phyloP scores from a whole-genome alignment of 2,329 filamentous ascomycete species.

The Diaporthe helianthi region DNA sequence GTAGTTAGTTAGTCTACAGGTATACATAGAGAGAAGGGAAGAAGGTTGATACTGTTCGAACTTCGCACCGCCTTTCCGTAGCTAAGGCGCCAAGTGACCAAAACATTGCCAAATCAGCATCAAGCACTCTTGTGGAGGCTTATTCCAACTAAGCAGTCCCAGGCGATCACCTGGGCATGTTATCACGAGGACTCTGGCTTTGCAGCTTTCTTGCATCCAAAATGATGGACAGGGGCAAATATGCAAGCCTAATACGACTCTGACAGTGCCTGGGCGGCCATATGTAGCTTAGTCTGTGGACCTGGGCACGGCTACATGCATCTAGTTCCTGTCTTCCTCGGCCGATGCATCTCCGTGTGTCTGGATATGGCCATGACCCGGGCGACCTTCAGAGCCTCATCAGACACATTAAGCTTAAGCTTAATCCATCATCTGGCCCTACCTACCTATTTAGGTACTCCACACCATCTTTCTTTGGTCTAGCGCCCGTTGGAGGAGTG shows the following conservation, averaged over 20 bases:
- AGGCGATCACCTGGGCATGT: slow-evolving; percentile 1
- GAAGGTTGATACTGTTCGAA: neutral
- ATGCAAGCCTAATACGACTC: slow-evolving; percentile 13
- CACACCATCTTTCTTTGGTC: neutral
- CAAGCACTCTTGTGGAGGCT: slow-evolving; percentile 25
- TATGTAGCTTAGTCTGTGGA: neutral
- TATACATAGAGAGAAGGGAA: neutral
- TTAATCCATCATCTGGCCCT: slow-evolving; percentile 1
- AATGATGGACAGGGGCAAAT: slow-evolving; percentile 17
- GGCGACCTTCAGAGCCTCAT: slow-evolving; percentile 14
- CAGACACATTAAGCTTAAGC: slow-evolving; percentile 11
- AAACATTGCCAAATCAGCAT: neutral
- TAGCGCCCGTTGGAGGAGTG: slow-evolving; percentile 10
- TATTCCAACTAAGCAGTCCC: neutral
- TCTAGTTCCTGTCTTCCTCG: slow-evolving; percentile 15
- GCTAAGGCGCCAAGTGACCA: slow-evolving; percentile 9
- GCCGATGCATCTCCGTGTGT: slow-evolving; percentile 13
- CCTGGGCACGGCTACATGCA: slow-evolving; percentile 1
- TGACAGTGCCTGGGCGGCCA: slow-evolving; percentile 14
- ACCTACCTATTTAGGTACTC: too few species aligned
- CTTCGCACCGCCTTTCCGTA: slow-evolving; percentile 14
- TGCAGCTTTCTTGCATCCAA: slow-evolving; percentile 11
- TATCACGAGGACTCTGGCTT: slow-evolving; percentile 5
- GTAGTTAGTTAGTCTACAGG: too few species aligned
- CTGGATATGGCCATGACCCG: slow-evolving; percentile 13